Evolutionary conservation across 176 grass and related monocot species (phyloP), one percentile per base, ranked within the genome.

Genomic region (Aegilops sharonensis): DNA sequence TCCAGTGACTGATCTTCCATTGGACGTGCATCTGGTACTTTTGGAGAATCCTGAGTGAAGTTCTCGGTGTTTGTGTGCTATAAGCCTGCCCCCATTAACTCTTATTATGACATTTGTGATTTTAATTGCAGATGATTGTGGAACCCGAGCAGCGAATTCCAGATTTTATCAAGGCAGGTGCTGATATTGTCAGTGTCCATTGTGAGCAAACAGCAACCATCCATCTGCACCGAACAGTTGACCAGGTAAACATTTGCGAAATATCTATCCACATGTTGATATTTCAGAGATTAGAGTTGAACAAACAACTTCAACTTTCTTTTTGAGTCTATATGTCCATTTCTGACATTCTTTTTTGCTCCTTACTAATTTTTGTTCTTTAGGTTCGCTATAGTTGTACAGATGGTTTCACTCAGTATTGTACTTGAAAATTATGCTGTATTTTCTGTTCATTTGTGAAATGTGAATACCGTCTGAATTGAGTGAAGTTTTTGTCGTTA

Each of bases 101-200:
- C 40, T 57, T 72, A 85, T 54, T 72, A 31, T 37, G 32, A 15
- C 5, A 5, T 84, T 79, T 79, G 60, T 87, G 23, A 47, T 83
- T 87, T 85, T 74, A 83, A 88, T 78, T 91, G 54, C 79, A 99
- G 97, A 99, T 96, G 97, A 99, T 99, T 90, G 97, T 99, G 79
- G 97, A 96, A 86, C 97, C 97, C 59, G 97, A 99, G 69, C 97
- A 96, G 67, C 85, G 97, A 86, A 92, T 99, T 83, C 88, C 86
- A 78, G 97, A 99, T 93, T 99, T 99, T 89, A 96, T 99, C 72
- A 99, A 99, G 80, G 94, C 97, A 67, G 94, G 94, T 87, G 97
- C 97, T 75, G 97, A 99, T 87, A 99, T 99, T 91, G 94, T 99
- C 72, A 99, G 94, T 64, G 94, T 99, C 21, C 97, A 99, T 82